Conservation (phyloP, 2,329 filamentous ascomycete species). For the Stagonosporopsis chrysanthemi region DNA sequence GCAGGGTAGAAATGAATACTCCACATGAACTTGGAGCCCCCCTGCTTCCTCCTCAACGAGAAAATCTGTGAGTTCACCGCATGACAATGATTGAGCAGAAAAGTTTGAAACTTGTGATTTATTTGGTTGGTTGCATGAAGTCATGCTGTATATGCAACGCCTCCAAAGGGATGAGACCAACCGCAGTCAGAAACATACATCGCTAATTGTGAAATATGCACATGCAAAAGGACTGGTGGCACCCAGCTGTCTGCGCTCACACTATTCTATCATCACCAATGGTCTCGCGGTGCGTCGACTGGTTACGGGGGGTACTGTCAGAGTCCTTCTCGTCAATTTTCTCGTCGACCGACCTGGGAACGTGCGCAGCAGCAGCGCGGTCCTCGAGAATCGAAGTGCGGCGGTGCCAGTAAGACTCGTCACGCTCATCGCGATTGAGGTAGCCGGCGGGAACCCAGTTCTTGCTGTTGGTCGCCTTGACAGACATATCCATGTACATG, state of each 20-base stretch:
- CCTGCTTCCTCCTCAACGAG: background rate
- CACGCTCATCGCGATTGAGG: conserved; percentile 39
- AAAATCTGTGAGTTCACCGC: background rate
- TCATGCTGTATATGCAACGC: background rate
- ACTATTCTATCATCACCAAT: conserved; percentile 23
- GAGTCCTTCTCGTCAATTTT: conserved; percentile 30
- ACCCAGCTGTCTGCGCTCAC: background rate
- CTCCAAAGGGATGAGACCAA: background rate
- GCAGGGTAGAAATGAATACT: background rate
- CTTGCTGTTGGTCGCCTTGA: conserved; percentile 41
- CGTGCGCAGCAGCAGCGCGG: conserved; percentile 13
- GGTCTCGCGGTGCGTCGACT: conserved; percentile 34
- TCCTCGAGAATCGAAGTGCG: conserved; percentile 30
- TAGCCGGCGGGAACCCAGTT: conserved; percentile 47
- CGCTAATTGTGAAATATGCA: background rate
- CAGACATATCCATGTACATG: conserved; percentile 42
- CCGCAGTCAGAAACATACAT: background rate
- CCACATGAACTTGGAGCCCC: background rate
- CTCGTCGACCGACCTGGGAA: conserved; percentile 24
- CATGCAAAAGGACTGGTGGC: background rate
- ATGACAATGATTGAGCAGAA: too few species aligned
- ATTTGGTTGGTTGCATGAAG: background rate
- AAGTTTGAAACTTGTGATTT: background rate
- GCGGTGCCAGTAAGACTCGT: conserved; percentile 38
- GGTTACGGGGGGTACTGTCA: conserved; percentile 31